A percentile compares a stretch with the other conserved stretches of the same genome.
These are phyloP conservation scores for Beauveria australis DNA, from an alignment of 2,329 filamentous ascomycete genomes.

Conservation along the genomic window DNA sequence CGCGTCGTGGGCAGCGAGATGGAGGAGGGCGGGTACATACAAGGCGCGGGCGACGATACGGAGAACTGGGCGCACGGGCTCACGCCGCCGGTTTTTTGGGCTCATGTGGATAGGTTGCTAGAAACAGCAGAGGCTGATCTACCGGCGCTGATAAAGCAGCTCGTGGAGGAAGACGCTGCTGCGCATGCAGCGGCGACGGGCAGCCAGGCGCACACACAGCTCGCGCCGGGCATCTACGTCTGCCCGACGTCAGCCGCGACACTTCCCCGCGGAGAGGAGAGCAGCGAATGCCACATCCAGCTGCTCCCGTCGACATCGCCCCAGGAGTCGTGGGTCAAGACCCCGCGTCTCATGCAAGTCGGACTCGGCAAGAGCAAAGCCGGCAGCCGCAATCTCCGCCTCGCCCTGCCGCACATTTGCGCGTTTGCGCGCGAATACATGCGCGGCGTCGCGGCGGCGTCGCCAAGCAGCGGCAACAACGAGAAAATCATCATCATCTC, in stretches of 20 bases:
- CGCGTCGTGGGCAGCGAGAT: slow-evolving; percentile 59
- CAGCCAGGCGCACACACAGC: slow-evolving; percentile 16
- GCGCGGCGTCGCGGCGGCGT: not conserved
- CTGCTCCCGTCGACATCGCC: slow-evolving; percentile 36
- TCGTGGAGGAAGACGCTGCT: slow-evolving; percentile 29
- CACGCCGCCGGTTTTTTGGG: slow-evolving; percentile 75
- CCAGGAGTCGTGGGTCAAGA: slow-evolving; percentile 32
- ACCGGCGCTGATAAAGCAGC: slow-evolving; percentile 36
- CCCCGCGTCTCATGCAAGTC: slow-evolving; percentile 41
- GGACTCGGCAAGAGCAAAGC: slow-evolving; percentile 64
- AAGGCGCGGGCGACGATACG: slow-evolving; percentile 89
- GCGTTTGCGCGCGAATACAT: slow-evolving; percentile 42
- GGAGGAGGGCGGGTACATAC: slow-evolving; percentile 65
- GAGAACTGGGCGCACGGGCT: slow-evolving; percentile 86
- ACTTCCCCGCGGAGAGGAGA: accelerated
- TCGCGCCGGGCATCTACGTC: slow-evolving; percentile 31
- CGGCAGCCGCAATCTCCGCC: slow-evolving; percentile 75
- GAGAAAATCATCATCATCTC: slow-evolving; percentile 46
- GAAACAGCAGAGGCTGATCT: slow-evolving; percentile 56
- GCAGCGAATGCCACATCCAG: slow-evolving; percentile 29
- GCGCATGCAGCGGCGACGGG: slow-evolving; percentile 8
- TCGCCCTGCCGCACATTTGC: slow-evolving; percentile 56
- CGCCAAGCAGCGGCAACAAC: not conserved
- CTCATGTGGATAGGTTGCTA: slow-evolving; percentile 52
- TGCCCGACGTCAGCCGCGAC: slow-evolving; percentile 23